phyloP scores from a whole-genome alignment of 495 filamentous ascomycete species.

The Tetracladium setigerum region DNA sequence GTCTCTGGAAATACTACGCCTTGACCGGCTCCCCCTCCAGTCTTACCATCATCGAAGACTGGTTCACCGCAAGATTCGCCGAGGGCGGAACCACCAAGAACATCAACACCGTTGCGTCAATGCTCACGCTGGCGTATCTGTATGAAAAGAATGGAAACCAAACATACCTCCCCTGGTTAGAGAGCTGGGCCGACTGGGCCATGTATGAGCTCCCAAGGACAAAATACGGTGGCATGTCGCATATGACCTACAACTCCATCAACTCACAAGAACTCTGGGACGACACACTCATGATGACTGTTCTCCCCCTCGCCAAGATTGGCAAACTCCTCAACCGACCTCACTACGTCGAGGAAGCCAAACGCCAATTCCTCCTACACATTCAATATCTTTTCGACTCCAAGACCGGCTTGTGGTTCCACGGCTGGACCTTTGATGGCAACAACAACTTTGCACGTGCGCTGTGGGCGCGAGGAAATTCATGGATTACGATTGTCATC shows the following conservation, averaged over 20 bases:
- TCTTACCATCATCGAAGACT: conserved; percentile 54
- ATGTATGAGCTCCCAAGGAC: conserved; percentile 65
- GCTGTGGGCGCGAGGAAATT: conserved; percentile 57
- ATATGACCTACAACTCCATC: conserved; percentile 56
- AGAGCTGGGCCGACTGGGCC: conserved; percentile 69
- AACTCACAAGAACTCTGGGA: conserved; percentile 70
- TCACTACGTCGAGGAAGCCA: conserved; percentile 65
- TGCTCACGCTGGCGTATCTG: conserved; percentile 62
- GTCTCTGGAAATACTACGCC: conserved; percentile 70
- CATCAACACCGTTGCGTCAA: conserved; percentile 72
- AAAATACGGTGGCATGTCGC: conserved; percentile 64
- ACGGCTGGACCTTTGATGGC: conserved; percentile 66
- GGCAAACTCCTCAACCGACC: conserved; percentile 55
- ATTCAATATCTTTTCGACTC: conserved; percentile 66
- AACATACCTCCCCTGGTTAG: conserved; percentile 61
- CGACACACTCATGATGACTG: conserved; percentile 77
- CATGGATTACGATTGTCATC: conserved; percentile 67
- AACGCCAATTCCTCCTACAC: conserved; percentile 63
- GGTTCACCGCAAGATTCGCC: conserved; percentile 57
- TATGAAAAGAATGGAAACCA: conserved; percentile 58
- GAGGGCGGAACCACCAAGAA: conserved; percentile 69
- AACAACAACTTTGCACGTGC: conserved; percentile 67
- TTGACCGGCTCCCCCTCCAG: conserved; percentile 45
- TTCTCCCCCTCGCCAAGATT: conserved; percentile 68
- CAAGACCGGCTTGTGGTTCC: conserved; percentile 60